These are phyloP conservation scores for Furcasterigmium furcatum DNA, from an alignment of 2,329 filamentous ascomycete genomes.

Conservation along the genomic window DNA sequence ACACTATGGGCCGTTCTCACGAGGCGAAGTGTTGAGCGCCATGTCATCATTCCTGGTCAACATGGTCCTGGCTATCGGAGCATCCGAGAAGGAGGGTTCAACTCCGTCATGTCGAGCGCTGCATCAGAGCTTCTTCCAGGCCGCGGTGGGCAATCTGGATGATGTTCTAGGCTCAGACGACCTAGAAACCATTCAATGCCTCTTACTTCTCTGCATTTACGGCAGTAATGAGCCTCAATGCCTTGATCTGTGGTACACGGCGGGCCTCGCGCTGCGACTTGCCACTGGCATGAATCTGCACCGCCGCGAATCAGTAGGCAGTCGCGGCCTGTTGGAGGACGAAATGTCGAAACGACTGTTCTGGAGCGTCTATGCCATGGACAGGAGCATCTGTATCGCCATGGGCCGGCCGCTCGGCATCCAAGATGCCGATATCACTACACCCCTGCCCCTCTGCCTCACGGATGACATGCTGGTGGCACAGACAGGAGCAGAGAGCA, in stretches of 20 bases:
- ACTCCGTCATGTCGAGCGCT: background rate
- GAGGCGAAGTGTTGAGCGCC: slow-evolving; percentile 1
- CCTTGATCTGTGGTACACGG: slow-evolving; percentile 19
- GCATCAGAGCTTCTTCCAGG: slow-evolving; percentile 3
- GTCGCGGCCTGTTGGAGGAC: slow-evolving; percentile 7
- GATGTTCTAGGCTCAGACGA: slow-evolving; percentile 13
- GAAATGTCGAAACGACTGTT: slow-evolving; percentile 23
- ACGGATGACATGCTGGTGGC: slow-evolving; percentile 2
- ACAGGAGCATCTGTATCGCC: slow-evolving; percentile 19
- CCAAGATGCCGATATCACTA: slow-evolving; percentile 17
- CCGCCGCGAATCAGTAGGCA: slow-evolving; percentile 11
- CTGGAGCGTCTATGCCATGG: slow-evolving; percentile 23
- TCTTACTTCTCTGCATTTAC: slow-evolving; percentile 19
- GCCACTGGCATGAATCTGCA: slow-evolving; percentile 18
- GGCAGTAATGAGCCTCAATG: slow-evolving; percentile 20
- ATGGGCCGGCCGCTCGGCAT: slow-evolving; percentile 18
- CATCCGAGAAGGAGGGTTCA: slow-evolving; percentile 12
- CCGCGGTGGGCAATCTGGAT: slow-evolving; percentile 1
- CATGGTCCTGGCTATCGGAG: slow-evolving; percentile 18
- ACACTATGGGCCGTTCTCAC: slow-evolving; percentile 4
- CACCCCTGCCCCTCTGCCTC: slow-evolving; percentile 13
- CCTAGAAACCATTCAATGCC: slow-evolving; percentile 18
- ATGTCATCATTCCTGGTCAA: slow-evolving; percentile 16
- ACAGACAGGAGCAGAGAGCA: background rate
- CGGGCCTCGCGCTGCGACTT: slow-evolving; percentile 16